Evolutionary conservation across 176 grass and related monocot genomes (phyloP).

Genomic region (Oryza punctata): DNA sequence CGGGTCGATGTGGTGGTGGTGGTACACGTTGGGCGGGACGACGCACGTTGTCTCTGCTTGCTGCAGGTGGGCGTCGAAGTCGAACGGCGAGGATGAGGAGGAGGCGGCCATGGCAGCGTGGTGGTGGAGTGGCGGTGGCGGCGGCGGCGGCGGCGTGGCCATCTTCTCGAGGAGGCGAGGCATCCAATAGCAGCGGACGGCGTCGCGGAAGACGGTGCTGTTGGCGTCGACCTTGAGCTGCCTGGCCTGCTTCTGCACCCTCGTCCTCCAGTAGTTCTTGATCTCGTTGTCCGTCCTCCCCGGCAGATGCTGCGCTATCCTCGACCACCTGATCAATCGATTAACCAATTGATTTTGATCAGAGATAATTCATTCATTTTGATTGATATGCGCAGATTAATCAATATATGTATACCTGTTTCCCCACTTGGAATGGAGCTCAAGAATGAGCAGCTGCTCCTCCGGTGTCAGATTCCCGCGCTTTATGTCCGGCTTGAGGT

Average conservation of each 20-base stretch:
- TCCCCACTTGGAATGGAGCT: slow-evolving; percentile 96
- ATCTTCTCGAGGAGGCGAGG: slow-evolving; percentile 84
- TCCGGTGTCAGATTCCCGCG: slow-evolving; percentile 79
- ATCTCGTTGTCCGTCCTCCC: slow-evolving; percentile 94
- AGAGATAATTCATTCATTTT: too few relatives aligned
- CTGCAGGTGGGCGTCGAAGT: neutral
- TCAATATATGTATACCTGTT: slow-evolving; percentile 47
- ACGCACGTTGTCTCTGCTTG: neutral
- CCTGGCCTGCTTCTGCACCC: slow-evolving; percentile 95
- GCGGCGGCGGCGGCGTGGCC: slow-evolving; percentile 11
- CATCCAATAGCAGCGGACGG: slow-evolving; percentile 93
- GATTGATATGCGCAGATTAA: neutral
- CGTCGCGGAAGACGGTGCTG: slow-evolving; percentile 83
- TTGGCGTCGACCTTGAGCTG: slow-evolving; percentile 92
- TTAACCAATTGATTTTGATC: neutral
- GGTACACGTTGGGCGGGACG: neutral
- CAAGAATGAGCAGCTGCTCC: slow-evolving; percentile 89
- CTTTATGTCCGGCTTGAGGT: slow-evolving; percentile 91
- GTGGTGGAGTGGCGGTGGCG: neutral
- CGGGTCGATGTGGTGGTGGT: neutral
- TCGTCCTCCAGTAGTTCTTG: slow-evolving; percentile 92
- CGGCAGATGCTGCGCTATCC: slow-evolving; percentile 85
- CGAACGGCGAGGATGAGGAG: neutral
- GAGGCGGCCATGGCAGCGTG: neutral
- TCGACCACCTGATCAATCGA: slow-evolving; percentile 57